phyloP scores from a whole-genome alignment of 768 basidiomycete species.

The Suillus clintonianus region DNA sequence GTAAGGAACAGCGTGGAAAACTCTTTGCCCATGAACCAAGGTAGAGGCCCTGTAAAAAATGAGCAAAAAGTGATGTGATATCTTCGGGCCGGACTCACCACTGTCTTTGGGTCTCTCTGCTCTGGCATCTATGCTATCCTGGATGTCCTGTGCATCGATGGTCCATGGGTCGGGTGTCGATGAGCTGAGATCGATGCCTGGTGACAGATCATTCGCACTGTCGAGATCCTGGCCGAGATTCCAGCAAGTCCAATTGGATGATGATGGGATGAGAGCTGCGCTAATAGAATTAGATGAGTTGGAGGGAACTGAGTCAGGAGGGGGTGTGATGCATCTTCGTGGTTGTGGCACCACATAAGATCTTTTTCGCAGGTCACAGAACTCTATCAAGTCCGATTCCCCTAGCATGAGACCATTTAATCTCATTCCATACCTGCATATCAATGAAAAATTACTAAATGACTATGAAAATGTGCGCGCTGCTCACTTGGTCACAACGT shows the following conservation, averaged over 20 bases:
- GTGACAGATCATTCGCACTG: too few species aligned
- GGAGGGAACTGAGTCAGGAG: not conserved
- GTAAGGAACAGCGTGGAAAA: not conserved
- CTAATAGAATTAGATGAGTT: not conserved
- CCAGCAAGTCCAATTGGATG: not conserved
- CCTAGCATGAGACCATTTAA: not conserved
- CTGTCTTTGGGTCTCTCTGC: not conserved
- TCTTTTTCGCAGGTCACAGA: not conserved
- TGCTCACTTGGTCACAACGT: not conserved
- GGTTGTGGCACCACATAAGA: not conserved
- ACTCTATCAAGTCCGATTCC: not conserved
- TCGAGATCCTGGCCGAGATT: too few species aligned
- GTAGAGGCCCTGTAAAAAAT: not conserved
- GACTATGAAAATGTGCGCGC: not conserved
- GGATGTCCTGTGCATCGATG: too few species aligned
- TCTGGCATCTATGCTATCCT: too few species aligned
- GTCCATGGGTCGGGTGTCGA: too few species aligned
- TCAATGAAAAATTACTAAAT: not conserved
- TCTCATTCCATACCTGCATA: not conserved
- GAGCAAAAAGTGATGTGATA: not conserved
- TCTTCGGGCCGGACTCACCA: not conserved
- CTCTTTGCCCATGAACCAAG: not conserved
- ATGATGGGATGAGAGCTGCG: too few species aligned
- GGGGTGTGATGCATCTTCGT: not conserved
- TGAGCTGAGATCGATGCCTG: too few species aligned